Evolutionary conservation across 768 basidiomycete species (phyloP).

Genomic region (Leccinellum rugosiceps): DNA sequence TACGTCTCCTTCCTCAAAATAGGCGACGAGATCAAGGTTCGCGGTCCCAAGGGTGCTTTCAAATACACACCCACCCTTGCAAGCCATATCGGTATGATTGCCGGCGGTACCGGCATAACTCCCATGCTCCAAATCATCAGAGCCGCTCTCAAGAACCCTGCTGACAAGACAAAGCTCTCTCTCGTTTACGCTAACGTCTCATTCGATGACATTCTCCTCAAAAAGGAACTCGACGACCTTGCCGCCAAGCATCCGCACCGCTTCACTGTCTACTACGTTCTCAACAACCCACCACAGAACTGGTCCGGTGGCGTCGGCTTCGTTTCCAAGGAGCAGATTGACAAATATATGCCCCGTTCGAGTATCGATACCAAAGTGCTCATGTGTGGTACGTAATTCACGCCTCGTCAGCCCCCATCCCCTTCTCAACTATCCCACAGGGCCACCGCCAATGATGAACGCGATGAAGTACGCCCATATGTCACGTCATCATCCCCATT

Average conservation of each 20-base stretch:
- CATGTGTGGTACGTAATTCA: conserved; percentile 67
- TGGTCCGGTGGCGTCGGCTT: conserved; percentile 94
- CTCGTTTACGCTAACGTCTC: conserved; percentile 98
- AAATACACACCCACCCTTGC: conserved; percentile 71
- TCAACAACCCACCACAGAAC: conserved; percentile 87
- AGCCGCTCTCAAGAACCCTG: conserved; percentile 86
- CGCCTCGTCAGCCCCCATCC: conserved; percentile 8
- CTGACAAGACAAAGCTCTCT: conserved; percentile 75
- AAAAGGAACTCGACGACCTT: conserved; percentile 81
- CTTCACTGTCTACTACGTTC: conserved; percentile 85
- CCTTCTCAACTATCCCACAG: conserved; percentile 29
- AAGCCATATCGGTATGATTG: conserved; percentile 91
- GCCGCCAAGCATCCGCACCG: conserved; percentile 55
- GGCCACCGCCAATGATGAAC: conserved; percentile 72
- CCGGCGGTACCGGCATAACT: conserved; percentile 97
- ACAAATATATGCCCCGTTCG: conserved; percentile 68
- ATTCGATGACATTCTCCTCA: conserved; percentile 88
- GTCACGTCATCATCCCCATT: background rate
- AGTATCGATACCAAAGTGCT: conserved; percentile 75
- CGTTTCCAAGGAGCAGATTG: conserved; percentile 89
- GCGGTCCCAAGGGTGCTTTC: conserved; percentile 97
- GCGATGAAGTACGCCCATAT: conserved; percentile 69
- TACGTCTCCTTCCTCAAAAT: conserved; percentile 78
- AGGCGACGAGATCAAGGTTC: conserved; percentile 85
- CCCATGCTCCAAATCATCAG: conserved; percentile 99